Percentiles rank a stretch among this genome's conserved stretches.
Evolutionary conservation across 2,329 filamentous ascomycete species (phyloP).

Genomic region (Drechslera avenae): DNA sequence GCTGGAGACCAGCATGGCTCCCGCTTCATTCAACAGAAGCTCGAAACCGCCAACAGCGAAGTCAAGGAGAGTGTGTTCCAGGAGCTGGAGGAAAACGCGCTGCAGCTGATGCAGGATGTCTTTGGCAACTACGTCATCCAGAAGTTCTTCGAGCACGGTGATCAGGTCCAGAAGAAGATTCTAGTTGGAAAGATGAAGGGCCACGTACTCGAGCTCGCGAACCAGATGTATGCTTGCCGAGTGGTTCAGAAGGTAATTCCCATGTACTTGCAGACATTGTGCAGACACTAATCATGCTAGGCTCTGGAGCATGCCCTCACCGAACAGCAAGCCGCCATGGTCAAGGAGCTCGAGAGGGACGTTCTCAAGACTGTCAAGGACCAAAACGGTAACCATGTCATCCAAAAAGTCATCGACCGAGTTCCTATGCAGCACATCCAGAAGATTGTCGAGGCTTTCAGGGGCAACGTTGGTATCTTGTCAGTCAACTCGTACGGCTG

Average conservation of each 20-base stretch:
- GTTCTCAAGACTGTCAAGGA: constrained; percentile 81
- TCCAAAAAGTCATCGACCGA: constrained; percentile 89
- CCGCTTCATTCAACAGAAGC: constrained; percentile 90
- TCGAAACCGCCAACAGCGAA: constrained; percentile 91
- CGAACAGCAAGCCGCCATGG: constrained; percentile 86
- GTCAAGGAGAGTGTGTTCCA: constrained; percentile 90
- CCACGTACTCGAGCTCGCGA: constrained; percentile 77
- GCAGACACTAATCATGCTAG: constrained; percentile 51
- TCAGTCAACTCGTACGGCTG: constrained; percentile 86
- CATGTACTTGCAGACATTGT: not conserved
- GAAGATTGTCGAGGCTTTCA: constrained; percentile 83
- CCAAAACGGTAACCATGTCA: constrained; percentile 93
- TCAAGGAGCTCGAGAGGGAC: constrained; percentile 79
- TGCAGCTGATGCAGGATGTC: constrained; percentile 92
- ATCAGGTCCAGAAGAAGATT: constrained; percentile 87
- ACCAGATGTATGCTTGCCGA: constrained; percentile 90
- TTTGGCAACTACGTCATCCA: constrained; percentile 99
- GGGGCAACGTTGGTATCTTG: constrained; percentile 73
- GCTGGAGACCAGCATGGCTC: constrained; percentile 95
- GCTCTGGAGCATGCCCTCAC: constrained; percentile 87
- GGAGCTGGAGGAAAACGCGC: constrained; percentile 81
- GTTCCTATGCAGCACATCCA: constrained; percentile 78
- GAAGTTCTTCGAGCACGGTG: constrained; percentile 96
- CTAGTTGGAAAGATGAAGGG: constrained; percentile 87
- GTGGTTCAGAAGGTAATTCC: constrained; percentile 84